Conservation (phyloP, 331 rosid genomes). For the Malus hybrid region DNA sequence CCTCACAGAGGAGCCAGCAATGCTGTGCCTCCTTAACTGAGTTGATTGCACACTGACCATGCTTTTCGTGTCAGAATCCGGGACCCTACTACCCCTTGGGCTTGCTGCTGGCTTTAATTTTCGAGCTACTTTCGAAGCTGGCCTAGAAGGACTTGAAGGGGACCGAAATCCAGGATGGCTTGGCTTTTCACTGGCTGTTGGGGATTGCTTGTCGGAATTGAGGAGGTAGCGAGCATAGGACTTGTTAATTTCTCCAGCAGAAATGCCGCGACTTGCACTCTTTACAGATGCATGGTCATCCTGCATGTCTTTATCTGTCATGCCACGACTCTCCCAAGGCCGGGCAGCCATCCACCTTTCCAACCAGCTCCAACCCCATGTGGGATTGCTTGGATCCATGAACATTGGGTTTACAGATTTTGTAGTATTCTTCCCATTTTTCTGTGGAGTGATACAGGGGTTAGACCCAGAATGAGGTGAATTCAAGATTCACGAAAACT, state of each 20-base stretch:
- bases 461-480: slow-evolving; percentile 6
- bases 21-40: slow-evolving; percentile 73
- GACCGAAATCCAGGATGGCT: slow-evolving; percentile 46
- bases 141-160: slow-evolving; percentile 65
- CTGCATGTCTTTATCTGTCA: slow-evolving; percentile 47
- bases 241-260: slow-evolving; percentile 82
- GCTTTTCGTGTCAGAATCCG: slow-evolving; percentile 68
- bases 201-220: slow-evolving; percentile 73
- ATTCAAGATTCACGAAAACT: not conserved
- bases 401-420: slow-evolving; percentile 76
- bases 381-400: slow-evolving; percentile 92
- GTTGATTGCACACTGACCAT: slow-evolving; percentile 58
- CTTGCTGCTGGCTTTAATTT: slow-evolving; percentile 62
- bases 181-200: slow-evolving; percentile 61
- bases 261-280: slow-evolving; percentile 41
- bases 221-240: slow-evolving; percentile 90
- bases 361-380: slow-evolving; percentile 99
- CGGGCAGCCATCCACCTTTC: slow-evolving; percentile 96
- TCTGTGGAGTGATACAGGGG: slow-evolving; percentile 35
- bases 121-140: slow-evolving; percentile 29
- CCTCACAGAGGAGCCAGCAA: slow-evolving; percentile 54
- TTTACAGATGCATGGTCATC: slow-evolving; percentile 51
- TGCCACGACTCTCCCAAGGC: slow-evolving; percentile 55
- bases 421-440: slow-evolving; percentile 68
- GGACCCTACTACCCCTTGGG: slow-evolving; percentile 46